phyloP scores from a whole-genome alignment of 2,329 filamentous ascomycete species.

The Exophiala spinifera region DNA sequence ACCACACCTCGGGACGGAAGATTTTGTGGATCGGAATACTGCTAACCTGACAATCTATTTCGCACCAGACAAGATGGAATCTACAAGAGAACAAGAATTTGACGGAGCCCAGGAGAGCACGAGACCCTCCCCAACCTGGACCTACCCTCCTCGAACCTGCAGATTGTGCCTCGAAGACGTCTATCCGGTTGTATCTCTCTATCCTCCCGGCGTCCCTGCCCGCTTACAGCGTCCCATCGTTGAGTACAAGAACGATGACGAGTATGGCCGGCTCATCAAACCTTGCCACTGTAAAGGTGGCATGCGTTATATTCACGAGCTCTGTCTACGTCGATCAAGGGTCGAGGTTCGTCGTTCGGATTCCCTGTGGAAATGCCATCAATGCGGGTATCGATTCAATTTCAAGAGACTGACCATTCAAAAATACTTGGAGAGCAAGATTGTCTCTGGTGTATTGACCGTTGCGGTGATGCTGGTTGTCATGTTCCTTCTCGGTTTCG shows the following conservation, averaged over 20 bases:
- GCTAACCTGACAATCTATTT: background rate
- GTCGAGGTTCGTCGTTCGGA: constrained; percentile 59
- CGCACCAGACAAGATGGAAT: constrained; percentile 5
- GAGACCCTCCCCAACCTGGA: constrained; percentile 20
- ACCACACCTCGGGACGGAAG: background rate
- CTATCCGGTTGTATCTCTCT: constrained; percentile 57
- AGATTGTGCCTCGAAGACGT: constrained; percentile 83
- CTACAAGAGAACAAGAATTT: constrained; percentile 2
- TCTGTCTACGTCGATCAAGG: constrained; percentile 80
- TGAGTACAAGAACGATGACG: constrained; percentile 70
- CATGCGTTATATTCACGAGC: constrained; percentile 90
- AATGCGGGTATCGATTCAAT: constrained; percentile 29
- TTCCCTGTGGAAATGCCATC: constrained; percentile 30
- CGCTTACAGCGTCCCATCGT: constrained; percentile 59
- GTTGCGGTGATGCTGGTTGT: constrained; percentile 65
- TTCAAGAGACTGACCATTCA: constrained; percentile 27
- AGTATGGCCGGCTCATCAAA: constrained; percentile 72
- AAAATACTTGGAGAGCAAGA: constrained; percentile 59
- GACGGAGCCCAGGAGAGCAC: background rate
- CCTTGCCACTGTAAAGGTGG: constrained; percentile 93
- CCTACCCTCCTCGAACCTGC: constrained; percentile 71
- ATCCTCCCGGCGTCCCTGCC: constrained; percentile 53
- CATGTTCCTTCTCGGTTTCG: constrained; percentile 81
- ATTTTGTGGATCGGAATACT: constrained; percentile 1
- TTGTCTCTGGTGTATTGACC: constrained; percentile 69